These are phyloP conservation scores for Auxenochlorella protothecoides DNA, from an alignment of 139 green algal genomes.

Conservation along the genomic window DNA sequence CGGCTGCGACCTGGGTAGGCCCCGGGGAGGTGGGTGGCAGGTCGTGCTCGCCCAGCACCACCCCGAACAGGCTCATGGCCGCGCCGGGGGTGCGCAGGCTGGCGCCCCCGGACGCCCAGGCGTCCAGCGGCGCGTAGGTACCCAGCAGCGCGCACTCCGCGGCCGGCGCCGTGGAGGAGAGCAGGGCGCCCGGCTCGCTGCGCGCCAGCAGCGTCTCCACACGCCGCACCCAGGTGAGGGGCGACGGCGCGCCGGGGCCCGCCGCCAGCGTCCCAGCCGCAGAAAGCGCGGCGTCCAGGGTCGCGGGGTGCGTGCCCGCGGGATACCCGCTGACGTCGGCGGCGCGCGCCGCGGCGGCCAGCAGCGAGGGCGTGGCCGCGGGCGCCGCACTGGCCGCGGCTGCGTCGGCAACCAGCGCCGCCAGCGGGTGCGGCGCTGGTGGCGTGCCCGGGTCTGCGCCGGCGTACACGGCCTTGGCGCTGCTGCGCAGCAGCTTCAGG, in stretches of 20 bases:
- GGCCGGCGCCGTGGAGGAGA: constrained; percentile 2
- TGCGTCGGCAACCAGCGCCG: no score
- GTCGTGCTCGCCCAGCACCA: constrained; percentile 21
- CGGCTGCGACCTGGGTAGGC: neutral
- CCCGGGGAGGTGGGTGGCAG: constrained; percentile 14
- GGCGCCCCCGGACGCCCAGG: constrained; percentile 7
- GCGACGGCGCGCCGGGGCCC: neutral
- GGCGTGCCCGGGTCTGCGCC: no score
- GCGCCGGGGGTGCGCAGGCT: neutral
- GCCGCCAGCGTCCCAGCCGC: constrained; percentile 1
- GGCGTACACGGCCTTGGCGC: no score
- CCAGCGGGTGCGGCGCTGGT: no score
- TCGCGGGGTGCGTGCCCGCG: neutral
- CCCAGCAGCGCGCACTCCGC: constrained; percentile 6
- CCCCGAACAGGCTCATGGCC: neutral
- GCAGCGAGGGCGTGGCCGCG: no score
- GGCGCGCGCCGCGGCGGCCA: no score
- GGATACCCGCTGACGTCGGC: no score
- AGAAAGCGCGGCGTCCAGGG: constrained; percentile 6
- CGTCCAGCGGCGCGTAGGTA: constrained; percentile 3
- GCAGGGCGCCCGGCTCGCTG: neutral
- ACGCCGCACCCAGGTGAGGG: constrained; percentile 16
- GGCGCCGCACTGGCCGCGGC: no score
- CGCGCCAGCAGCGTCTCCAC: constrained; percentile 22
- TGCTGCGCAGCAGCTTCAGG: no score